A percentile compares a stretch with the other conserved stretches of the same genome.
Conservation (phyloP, 169 alveolate species). For the Amoebophrya sp. region DNA sequence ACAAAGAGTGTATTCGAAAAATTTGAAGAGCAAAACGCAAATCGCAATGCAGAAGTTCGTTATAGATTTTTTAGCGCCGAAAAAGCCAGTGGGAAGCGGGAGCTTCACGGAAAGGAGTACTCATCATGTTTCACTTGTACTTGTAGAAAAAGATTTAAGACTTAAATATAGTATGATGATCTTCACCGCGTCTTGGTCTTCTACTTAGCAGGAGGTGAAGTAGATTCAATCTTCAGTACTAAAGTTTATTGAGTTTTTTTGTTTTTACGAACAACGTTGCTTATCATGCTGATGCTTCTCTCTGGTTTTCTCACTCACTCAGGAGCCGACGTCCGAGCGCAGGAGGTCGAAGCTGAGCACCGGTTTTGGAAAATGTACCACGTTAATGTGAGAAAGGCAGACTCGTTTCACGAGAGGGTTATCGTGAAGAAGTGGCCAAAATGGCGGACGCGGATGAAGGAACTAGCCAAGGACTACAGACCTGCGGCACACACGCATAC, state of each 20-base stretch:
- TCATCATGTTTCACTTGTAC: too few species aligned
- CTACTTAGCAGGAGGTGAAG: not conserved
- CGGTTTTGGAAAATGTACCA: constrained; percentile 13
- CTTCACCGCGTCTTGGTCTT: not conserved
- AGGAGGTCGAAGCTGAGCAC: not conserved
- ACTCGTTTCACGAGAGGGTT: not conserved
- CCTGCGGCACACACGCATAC: not conserved
- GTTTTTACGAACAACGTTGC: not conserved
- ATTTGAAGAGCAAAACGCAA: not conserved
- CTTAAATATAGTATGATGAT: not conserved
- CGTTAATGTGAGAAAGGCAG: not conserved
- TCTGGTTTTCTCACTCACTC: not conserved
- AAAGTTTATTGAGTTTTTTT: too few species aligned
- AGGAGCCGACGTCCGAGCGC: not conserved
- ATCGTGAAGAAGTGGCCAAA: not conserved
- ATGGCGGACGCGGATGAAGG: constrained; percentile 4
- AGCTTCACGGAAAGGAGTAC: not conserved
- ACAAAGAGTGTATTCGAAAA: not conserved
- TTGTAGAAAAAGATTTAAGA: too few species aligned
- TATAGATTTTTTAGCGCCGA: not conserved
- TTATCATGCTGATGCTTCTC: too few species aligned
- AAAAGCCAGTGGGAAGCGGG: not conserved
- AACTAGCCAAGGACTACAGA: not conserved
- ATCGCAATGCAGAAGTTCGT: not conserved
- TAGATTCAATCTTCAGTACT: too few species aligned